phyloP scores from a whole-genome alignment of 2,329 filamentous ascomycete genomes.

The Neopestalotiopsis sp. region DNA sequence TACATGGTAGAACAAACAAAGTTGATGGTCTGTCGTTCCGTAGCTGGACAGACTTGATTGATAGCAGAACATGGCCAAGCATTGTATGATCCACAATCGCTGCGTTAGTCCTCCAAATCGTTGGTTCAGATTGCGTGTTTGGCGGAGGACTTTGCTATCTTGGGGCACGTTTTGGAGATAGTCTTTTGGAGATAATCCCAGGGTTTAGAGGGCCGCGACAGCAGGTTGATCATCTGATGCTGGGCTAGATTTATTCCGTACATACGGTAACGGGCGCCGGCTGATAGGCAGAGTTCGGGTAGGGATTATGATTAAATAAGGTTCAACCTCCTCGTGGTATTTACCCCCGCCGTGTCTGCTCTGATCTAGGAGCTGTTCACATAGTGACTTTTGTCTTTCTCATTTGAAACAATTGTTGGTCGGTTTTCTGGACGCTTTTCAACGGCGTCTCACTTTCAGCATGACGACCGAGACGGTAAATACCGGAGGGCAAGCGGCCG shows the following conservation, averaged over 20 bases:
- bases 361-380: background rate
- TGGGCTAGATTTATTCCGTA: background rate
- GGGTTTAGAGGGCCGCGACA: background rate
- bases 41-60: background rate
- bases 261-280: background rate
- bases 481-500: background rate
- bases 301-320: background rate
- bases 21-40: no score
- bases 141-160: background rate
- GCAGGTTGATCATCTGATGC: background rate
- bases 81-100: background rate
- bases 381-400: background rate
- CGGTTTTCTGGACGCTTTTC: background rate
- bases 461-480: background rate
- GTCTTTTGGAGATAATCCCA: background rate
- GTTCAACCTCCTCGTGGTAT: background rate
- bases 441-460: background rate
- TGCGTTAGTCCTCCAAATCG: background rate
- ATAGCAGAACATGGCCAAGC: background rate
- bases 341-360: background rate
- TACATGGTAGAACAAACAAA: no score
- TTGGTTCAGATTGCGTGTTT: background rate
- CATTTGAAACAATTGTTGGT: background rate
- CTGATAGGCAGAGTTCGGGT: background rate
- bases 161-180: background rate